Conservation (phyloP, 164 flowering plant genomes). For the Dillenia suffruticosa region DNA sequence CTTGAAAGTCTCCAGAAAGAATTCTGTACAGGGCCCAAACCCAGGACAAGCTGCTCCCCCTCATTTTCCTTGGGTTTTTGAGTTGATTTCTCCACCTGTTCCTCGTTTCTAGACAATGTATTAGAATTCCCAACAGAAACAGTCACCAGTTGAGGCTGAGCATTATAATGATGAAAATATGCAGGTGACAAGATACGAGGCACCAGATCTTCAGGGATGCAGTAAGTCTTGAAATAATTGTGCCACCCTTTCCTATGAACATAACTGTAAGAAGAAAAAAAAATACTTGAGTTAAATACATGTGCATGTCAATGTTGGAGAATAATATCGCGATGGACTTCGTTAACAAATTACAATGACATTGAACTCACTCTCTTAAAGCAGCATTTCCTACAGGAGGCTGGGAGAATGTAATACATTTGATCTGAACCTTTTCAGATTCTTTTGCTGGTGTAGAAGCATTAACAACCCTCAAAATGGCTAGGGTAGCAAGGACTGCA, state of each 20-base stretch:
- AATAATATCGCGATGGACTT: background rate
- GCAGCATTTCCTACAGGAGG: slow-evolving; percentile 99
- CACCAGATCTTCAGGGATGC: slow-evolving; percentile 98
- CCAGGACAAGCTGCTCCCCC: slow-evolving; percentile 79
- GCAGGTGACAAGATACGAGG: slow-evolving; percentile 97
- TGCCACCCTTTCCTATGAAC: slow-evolving; percentile 93
- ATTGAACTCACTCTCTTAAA: slow-evolving; percentile 72
- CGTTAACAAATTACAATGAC: background rate
- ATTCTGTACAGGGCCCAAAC: slow-evolving; percentile 86
- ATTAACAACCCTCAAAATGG: slow-evolving; percentile 88
- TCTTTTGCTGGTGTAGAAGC: slow-evolving; percentile 64
- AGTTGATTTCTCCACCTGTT: slow-evolving; percentile 26
- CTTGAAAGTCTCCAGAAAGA: slow-evolving; percentile 95
- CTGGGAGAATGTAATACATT: slow-evolving; percentile 97
- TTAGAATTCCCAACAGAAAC: slow-evolving; percentile 25
- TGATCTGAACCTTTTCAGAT: slow-evolving; percentile 62
- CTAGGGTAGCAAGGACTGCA: slow-evolving; percentile 90
- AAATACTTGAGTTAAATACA: background rate
- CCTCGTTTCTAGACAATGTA: slow-evolving; percentile 19
- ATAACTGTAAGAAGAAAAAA: slow-evolving; percentile 49
- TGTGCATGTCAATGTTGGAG: too few species aligned
- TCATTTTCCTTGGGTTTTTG: slow-evolving; percentile 43
- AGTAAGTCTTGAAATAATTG: slow-evolving; percentile 84
- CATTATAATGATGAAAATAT: slow-evolving; percentile 95
- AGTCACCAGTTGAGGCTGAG: slow-evolving; percentile 34